Conservation (phyloP, 768 basidiomycete species). For the Erythrobasidium yunnanense region DNA sequence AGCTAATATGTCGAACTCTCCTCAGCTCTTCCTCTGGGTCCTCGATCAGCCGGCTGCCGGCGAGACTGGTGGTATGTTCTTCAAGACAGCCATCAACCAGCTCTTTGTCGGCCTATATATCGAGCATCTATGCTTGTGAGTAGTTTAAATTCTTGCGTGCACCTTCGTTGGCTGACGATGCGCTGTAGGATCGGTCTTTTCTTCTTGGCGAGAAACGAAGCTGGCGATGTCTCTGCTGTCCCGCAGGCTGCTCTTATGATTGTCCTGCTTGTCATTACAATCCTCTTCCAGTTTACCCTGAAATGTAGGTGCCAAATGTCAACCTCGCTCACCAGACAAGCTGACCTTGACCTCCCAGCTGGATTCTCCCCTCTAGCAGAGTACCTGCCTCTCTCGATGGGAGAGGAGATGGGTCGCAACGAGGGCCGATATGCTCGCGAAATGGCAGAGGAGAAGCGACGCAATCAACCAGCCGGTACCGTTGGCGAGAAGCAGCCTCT, state of each 20-base stretch:
- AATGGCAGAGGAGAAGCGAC: conserved; percentile 19
- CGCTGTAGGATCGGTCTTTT: conserved; percentile 53
- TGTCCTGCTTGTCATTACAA: conserved; percentile 70
- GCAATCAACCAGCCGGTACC: not conserved
- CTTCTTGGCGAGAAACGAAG: conserved; percentile 63
- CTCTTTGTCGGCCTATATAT: conserved; percentile 89
- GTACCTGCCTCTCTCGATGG: not conserved
- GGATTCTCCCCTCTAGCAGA: conserved; percentile 2
- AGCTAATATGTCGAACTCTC: too few relatives aligned
- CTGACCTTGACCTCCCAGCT: too few relatives aligned
- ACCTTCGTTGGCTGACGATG: too few relatives aligned
- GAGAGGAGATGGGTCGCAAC: not conserved
- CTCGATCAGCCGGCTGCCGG: conserved; percentile 32
- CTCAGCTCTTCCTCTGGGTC: conserved; percentile 28
- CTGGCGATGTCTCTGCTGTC: conserved; percentile 49
- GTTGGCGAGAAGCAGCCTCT: not conserved
- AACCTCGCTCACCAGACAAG: conserved; percentile 41
- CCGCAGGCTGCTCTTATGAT: conserved; percentile 69
- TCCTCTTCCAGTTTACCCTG: conserved; percentile 46
- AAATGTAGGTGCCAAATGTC: conserved; percentile 72
- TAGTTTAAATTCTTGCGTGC: not conserved
- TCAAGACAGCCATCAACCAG: conserved; percentile 86
- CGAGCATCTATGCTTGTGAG: conserved; percentile 66
- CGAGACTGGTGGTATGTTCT: conserved; percentile 69
- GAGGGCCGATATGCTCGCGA: conserved; percentile 11